These are phyloP conservation scores for Malus orientalis DNA, from an alignment of 306 rosid genomes.

Conservation along the genomic window DNA sequence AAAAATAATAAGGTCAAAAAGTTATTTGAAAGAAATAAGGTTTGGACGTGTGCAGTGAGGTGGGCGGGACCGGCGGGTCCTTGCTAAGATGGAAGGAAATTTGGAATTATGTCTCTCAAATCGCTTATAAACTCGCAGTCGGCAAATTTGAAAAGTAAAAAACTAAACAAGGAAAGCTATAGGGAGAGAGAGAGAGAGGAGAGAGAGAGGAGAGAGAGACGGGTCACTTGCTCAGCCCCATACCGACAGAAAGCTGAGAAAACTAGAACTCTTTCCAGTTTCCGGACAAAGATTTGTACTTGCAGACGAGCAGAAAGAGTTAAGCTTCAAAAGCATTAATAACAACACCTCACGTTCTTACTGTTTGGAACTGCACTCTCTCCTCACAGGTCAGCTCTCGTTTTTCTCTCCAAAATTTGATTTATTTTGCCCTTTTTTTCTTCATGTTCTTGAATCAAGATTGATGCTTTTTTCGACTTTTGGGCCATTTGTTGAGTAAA, in stretches of 20 bases:
- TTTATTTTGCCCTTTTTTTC: neutral
- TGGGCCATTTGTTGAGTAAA: neutral
- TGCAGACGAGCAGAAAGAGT: neutral
- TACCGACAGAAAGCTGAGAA: constrained; percentile 4
- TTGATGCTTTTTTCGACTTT: neutral
- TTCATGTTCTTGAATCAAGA: neutral
- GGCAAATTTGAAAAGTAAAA: neutral
- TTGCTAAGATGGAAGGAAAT: neutral
- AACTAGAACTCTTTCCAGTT: neutral
- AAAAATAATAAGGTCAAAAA: neutral
- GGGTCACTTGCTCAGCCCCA: neutral
- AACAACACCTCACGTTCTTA: neutral
- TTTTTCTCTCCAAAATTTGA: neutral
- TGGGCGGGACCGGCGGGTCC: no score
- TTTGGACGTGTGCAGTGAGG: neutral
- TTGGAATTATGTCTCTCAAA: neutral
- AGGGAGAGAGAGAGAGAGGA: no score
- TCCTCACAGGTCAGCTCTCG: neutral
- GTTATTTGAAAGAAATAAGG: no score
- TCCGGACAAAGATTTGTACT: neutral
- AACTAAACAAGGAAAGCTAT: neutral
- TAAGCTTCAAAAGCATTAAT: neutral
- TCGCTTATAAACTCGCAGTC: neutral
- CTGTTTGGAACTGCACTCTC: neutral
- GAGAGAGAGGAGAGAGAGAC: neutral